These are phyloP conservation scores for Penicillium roqueforti DNA, from an alignment of 495 filamentous ascomycete species.

Conservation along the genomic window DNA sequence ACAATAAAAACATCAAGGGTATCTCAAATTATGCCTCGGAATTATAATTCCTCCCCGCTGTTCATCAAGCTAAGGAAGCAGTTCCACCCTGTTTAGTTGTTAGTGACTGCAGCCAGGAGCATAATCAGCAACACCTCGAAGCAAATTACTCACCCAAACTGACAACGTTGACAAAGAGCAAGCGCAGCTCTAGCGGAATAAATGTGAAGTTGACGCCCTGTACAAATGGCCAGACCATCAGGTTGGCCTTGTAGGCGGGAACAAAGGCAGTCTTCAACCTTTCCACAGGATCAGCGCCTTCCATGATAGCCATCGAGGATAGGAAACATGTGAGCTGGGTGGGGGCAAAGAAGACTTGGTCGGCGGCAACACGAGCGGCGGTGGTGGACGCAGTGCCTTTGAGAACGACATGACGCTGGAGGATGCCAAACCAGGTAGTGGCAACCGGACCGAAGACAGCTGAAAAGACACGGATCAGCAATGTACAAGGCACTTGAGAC, in stretches of 20 bases:
- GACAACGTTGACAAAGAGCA: constrained; percentile 86
- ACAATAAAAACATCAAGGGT: constrained; percentile 7
- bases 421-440: constrained; percentile 81
- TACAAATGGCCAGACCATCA: constrained; percentile 88
- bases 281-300: constrained; percentile 65
- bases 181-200: constrained; percentile 78
- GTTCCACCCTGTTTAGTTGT: constrained; percentile 73
- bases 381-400: constrained; percentile 65
- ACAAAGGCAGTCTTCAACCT: constrained; percentile 67
- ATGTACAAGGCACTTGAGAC: not conserved
- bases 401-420: constrained; percentile 65
- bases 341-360: constrained; percentile 85
- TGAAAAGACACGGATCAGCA: constrained; percentile 30
- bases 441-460: constrained; percentile 89
- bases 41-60: constrained; percentile 42
- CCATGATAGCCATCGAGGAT: constrained; percentile 79
- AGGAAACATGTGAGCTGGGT: constrained; percentile 79
- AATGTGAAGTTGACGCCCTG: constrained; percentile 88
- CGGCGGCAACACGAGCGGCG: constrained; percentile 70
- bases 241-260: constrained; percentile 73
- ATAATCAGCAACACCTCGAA: not conserved
- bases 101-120: constrained; percentile 15
- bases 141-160: constrained; percentile 55
- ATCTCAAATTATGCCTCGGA: not conserved
- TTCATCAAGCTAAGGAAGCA: constrained; percentile 88